Conservation (phyloP, 2,329 filamentous ascomycete species). For the Botrytis galanthina region DNA sequence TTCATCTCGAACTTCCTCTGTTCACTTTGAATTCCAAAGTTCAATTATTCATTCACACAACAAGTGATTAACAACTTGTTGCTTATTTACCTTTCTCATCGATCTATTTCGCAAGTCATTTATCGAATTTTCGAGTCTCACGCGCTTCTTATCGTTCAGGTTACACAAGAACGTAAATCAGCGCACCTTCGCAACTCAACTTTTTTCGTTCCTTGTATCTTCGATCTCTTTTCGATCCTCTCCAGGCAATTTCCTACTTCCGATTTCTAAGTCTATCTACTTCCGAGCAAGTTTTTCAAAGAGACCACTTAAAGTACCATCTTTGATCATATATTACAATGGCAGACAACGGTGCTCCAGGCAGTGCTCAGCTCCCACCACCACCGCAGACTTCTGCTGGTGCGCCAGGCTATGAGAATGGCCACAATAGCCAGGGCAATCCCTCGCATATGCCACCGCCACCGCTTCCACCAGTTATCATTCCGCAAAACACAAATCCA, state of each 20-base stretch:
- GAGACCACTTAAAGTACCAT: conserved; percentile 27
- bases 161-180: conserved; percentile 32
- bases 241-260: conserved; percentile 27
- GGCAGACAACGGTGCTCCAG: conserved; percentile 70
- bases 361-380: conserved; percentile 64
- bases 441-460: conserved; percentile 83
- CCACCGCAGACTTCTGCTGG: conserved; percentile 67
- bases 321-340: conserved; percentile 50
- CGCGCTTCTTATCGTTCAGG: conserved; percentile 37
- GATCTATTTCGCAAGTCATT: conserved; percentile 34
- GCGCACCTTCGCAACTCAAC: conserved; percentile 26
- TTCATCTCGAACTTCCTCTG: conserved; percentile 29
- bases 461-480: conserved; percentile 77
- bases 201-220: conserved; percentile 30
- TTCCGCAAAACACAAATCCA: conserved; percentile 93
- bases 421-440: conserved; percentile 68
- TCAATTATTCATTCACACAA: conserved; percentile 23
- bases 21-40: conserved; percentile 8
- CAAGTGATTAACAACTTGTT: conserved; percentile 33
- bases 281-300: conserved; percentile 28
- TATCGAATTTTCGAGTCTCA: conserved; percentile 34
- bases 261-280: conserved; percentile 28
- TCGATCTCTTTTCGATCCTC: conserved; percentile 27
- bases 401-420: conserved; percentile 74
- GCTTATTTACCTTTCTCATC: conserved; percentile 31